Base-by-base conservation (phyloP, 352 stramenopile species). In the Pythium plurisporium region DNA sequence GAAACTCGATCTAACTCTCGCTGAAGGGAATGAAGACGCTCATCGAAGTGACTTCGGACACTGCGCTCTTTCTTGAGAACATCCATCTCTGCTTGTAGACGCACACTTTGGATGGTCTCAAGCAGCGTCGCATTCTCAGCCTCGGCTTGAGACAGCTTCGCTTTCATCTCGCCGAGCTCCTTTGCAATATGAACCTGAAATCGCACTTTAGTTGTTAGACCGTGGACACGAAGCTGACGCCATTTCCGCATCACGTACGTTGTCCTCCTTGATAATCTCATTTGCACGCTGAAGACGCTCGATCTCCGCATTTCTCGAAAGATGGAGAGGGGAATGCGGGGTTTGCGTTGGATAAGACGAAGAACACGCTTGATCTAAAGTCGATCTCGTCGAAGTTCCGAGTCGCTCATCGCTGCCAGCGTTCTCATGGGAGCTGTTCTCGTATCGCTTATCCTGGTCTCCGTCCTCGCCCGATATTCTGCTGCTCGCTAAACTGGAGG, bases 241-340 rank as follows among this genome's bases (percentile, higher is more conserved):
- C n/a, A n/a, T n/a, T n/a, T n/a, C n/a, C n/a, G n/a, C n/a, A n/a
- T n/a, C n/a, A 55, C 73, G 49, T 52, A 88, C 78, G 42, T 74
- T 83, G 54, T 90, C 78, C 31, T 87, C 67, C 43, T 75, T 81
- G 20, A 90, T 50, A n/a, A 87, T 72, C 2, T 62, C 60, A 30
- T 83, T 90, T 30, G 86, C 76, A 29, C 73, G 67, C 50, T 74
- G 67, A 9, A 67, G 23, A 5, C 71, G 62, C 33, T 85, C 74
- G 2, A 87, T 31, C 27, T 74, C 67, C 12, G 76, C 76, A 37
- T 87, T 82, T 22, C 50, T 64, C 5, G 78, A 62, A 14, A 87
- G 64, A 55, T 82, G 67, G 0, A 86, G 43, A 3, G 70, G 74
- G 17, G 70, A 81, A 1, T 43, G 45, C 0, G 42, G 45, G 4